Percentiles rank a stretch among this genome's conserved stretches.
These are phyloP conservation scores for Fusarium praegraminearum DNA, from an alignment of 2,329 filamentous ascomycete species.

Conservation along the genomic window DNA sequence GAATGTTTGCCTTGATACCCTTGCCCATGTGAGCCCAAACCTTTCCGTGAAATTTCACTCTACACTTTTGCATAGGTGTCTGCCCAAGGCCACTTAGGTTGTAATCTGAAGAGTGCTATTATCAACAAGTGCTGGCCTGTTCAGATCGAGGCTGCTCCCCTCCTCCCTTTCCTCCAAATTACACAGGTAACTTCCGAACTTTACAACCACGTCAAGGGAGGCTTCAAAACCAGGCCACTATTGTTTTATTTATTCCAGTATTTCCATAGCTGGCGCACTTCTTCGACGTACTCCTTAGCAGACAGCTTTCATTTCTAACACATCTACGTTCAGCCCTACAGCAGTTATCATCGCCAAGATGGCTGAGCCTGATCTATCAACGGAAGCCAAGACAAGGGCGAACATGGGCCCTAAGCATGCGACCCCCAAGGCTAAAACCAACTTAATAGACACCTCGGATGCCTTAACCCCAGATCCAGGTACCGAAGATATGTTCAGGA, in stretches of 20 bases:
- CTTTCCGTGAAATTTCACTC: neutral
- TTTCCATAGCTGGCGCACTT: neutral
- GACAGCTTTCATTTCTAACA: neutral
- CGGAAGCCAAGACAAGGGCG: slow-evolving; percentile 28
- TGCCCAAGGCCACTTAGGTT: neutral
- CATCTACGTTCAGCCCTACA: slow-evolving; percentile 8
- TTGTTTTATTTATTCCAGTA: neutral
- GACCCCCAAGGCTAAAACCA: slow-evolving; percentile 27
- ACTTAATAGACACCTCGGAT: slow-evolving; percentile 46
- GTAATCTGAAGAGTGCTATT: slow-evolving; percentile 8
- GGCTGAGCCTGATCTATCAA: slow-evolving; percentile 24
- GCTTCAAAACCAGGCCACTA: slow-evolving; percentile 1
- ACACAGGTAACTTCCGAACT: neutral
- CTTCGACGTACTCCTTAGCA: neutral
- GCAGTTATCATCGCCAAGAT: slow-evolving; percentile 34
- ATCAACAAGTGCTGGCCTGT: neutral
- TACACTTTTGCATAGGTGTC: neutral
- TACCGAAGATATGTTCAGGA: slow-evolving; percentile 77
- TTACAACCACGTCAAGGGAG: slow-evolving; percentile 6
- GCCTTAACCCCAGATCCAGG: slow-evolving; percentile 69
- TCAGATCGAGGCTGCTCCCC: neutral
- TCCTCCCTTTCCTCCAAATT: neutral
- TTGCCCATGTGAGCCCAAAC: neutral
- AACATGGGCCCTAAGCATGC: slow-evolving; percentile 12
- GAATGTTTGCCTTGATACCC: neutral